Evolutionary conservation across 345 rosid species (phyloP).

Genomic region (Melaleuca alternifolia): DNA sequence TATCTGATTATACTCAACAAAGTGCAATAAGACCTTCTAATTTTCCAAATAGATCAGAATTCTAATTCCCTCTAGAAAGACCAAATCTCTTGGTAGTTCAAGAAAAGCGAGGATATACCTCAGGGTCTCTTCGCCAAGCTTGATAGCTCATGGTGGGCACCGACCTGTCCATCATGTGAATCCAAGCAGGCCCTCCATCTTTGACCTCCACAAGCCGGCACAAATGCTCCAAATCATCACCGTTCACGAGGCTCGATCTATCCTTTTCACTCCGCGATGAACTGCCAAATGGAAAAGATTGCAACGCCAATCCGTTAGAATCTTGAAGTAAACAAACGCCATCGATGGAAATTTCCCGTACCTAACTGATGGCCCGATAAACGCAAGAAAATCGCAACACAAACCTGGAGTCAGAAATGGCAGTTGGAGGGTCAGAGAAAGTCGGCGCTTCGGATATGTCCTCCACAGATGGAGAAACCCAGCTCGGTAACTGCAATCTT

Average conservation of each 20-base stretch:
- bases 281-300: constrained; percentile 17
- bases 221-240: constrained; percentile 63
- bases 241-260: constrained; percentile 26
- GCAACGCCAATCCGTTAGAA: neutral
- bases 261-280: constrained; percentile 18
- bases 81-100: neutral
- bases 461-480: neutral
- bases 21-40: too few relatives aligned
- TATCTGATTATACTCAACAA: neutral
- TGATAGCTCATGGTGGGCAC: constrained; percentile 61
- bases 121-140: constrained; percentile 92
- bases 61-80: neutral
- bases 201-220: constrained; percentile 70
- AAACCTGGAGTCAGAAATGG: constrained; percentile 38
- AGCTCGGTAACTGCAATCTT: constrained; percentile 22
- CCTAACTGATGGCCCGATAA: neutral
- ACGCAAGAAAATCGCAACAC: neutral
- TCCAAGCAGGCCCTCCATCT: constrained; percentile 96
- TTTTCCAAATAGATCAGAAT: neutral
- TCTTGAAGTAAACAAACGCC: neutral
- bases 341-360: neutral
- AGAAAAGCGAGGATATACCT: constrained; percentile 24
- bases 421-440: constrained; percentile 8
- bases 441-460: neutral
- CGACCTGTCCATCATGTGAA: constrained; percentile 91